A percentile compares a stretch with the other conserved stretches of the same genome.
These are phyloP conservation scores for Debaryomyces prosopidis DNA, from an alignment of 805 yeast genomes.

Conservation along the genomic window DNA sequence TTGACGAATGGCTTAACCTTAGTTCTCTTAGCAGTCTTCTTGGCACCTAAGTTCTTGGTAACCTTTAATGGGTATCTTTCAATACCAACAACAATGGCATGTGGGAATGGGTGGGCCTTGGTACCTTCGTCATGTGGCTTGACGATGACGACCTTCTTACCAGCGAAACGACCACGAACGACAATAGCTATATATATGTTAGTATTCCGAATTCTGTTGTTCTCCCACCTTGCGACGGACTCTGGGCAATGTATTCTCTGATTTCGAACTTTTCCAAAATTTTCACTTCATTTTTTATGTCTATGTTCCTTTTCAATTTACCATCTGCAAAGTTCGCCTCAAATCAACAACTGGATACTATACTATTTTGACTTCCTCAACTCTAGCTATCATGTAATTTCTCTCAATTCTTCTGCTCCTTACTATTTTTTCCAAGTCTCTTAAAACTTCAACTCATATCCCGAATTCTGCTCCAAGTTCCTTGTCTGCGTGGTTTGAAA, in stretches of 20 bases:
- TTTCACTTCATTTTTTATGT: not conserved
- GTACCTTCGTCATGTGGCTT: constrained; percentile 99
- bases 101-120: constrained; percentile 98
- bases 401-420: too few relatives aligned
- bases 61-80: constrained; percentile 98
- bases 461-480: too few relatives aligned
- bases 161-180: constrained; percentile 99
- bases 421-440: too few relatives aligned
- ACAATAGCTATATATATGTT: constrained; percentile 74
- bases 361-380: too few relatives aligned
- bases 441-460: too few relatives aligned
- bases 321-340: too few relatives aligned
- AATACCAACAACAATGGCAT: constrained; percentile 98
- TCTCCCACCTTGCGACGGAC: not conserved
- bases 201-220: constrained; percentile 19
- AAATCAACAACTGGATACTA: too few relatives aligned
- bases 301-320: not conserved
- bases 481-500: too few relatives aligned
- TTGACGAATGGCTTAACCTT: constrained; percentile 99
- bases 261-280: not conserved
- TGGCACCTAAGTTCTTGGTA: constrained; percentile 90
- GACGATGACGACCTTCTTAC: constrained; percentile 99
- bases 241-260: not conserved
- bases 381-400: too few relatives aligned
- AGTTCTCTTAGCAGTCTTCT: constrained; percentile 96